Evolutionary conservation across 495 filamentous ascomycete genomes (phyloP), one percentile per base, ranked within the genome.

Genomic region (Penicillium lagena): DNA sequence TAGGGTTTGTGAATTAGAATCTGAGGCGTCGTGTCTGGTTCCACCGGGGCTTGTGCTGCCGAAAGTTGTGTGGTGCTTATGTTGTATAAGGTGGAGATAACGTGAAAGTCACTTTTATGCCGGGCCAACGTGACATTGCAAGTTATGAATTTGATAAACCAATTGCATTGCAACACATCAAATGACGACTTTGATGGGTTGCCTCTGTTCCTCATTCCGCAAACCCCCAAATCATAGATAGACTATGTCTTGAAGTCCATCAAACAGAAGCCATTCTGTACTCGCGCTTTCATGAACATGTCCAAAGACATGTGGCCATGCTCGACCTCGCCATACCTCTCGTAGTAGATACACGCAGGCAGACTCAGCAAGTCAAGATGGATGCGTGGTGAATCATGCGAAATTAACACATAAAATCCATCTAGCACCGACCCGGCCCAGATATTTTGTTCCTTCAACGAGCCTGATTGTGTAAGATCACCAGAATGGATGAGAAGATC

Each of bases 291-390:
- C 78, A 45, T 89, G 85, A 5, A 85, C 67, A 56, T 89, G 85
- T 11, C 85, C 85, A 60, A 85, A 88, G 31, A 88, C 67, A 59
- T 87, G 85, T 27, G 89, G 61, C 32, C 64, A 63, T 7, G 85
- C 83, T 52, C 72, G 75, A 29, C 83, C 77, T 2, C 71, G 63
- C 79, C 80, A 83, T 15, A 86, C 56, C 33, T 84, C 81, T 11
- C 66, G 57, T 2, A 83, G 66, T 3, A 89, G 70, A 27, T 69
- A 69, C 38, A 75, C 70, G 47, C 81, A 85, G 11, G 85, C 85
- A n/a, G 37, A 45, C 14, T 39, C 42, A 9, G 58, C 7, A 77
- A 56, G 56, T 89, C 86, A 2, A 80, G 72, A 54, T 89, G 85
- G 51, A 75, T 71, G 47, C 68, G 68, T 46, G 53, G 50, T 2